phyloP scores from a whole-genome alignment of 2,329 filamentous ascomycete genomes.

The Ascochyta viciae-villosae region DNA sequence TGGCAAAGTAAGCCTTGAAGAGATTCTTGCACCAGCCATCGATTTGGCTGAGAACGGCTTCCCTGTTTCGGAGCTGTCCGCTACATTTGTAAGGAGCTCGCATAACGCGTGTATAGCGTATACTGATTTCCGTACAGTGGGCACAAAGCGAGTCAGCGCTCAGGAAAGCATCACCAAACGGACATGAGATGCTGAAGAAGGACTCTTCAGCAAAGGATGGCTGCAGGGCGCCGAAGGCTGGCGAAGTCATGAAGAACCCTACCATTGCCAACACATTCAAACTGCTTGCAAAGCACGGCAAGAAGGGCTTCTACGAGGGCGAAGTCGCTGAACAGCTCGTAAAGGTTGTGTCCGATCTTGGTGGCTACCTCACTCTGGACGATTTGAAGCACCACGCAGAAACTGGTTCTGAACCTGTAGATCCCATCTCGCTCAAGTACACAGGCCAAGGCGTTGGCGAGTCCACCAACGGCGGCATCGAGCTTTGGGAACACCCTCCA shows the following conservation, averaged over 20 bases:
- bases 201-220: conserved; percentile 73
- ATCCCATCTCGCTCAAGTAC: conserved; percentile 84
- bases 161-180: conserved; percentile 81
- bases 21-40: conserved; percentile 84
- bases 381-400: conserved; percentile 82
- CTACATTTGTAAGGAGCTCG: conserved; percentile 66
- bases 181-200: conserved; percentile 82
- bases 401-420: conserved; percentile 76
- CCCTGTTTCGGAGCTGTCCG: conserved; percentile 82
- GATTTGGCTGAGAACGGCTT: conserved; percentile 87
- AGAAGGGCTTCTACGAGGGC: conserved; percentile 89
- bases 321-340: conserved; percentile 81
- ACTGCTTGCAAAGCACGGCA: conserved; percentile 78
- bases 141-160: conserved; percentile 67
- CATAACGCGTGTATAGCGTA: neutral
- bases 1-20: conserved; percentile 76
- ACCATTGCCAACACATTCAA: conserved; percentile 83
- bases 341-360: conserved; percentile 76
- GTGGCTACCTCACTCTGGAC: conserved; percentile 78
- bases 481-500: conserved; percentile 95
- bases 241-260: conserved; percentile 89
- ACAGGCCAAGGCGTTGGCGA: conserved; percentile 67
- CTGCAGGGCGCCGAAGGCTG: conserved; percentile 75
- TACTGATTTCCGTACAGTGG: conserved; percentile 67
- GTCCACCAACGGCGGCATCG: conserved; percentile 65